Conservation (phyloP, 1,284 basidiomycete species). For the Fistulinella cinereoalba region DNA sequence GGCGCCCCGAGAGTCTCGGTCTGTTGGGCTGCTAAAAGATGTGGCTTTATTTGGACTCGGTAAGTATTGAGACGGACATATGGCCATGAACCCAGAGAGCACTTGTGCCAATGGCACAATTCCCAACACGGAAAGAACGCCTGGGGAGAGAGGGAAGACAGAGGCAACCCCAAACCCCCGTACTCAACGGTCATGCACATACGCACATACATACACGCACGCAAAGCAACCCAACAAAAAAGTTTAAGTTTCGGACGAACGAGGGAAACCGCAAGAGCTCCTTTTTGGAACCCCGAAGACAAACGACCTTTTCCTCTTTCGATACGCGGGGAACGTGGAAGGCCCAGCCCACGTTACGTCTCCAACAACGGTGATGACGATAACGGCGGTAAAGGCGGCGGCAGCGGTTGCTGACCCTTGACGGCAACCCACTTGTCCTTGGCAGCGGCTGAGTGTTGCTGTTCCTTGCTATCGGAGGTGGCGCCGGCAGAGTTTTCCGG, state of each 20-base stretch:
- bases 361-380: conserved; percentile 14
- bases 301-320: too few species aligned
- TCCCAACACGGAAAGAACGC: conserved; percentile 7
- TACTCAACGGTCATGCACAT: neutral
- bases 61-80: conserved; percentile 22
- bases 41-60: conserved; percentile 20
- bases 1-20: too few species aligned
- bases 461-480: conserved; percentile 31
- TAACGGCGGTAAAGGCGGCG: neutral
- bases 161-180: neutral
- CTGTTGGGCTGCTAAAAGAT: conserved; percentile 12
- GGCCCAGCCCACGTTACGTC: neutral
- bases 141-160: neutral
- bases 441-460: neutral
- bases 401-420: conserved; percentile 33
- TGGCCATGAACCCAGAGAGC: conserved; percentile 11
- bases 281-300: neutral
- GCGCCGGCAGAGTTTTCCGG: conserved; percentile 40
- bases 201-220: neutral
- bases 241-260: conserved; percentile 12
- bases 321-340: neutral
- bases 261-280: neutral
- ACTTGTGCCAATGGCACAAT: conserved; percentile 12
- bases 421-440: conserved; percentile 77
- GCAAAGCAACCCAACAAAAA: conserved; percentile 6